A percentile compares a stretch with the other conserved stretches of the same genome.
Evolutionary conservation across 208 protist species (phyloP).

Genomic region (Crithidia expoeki): DNA sequence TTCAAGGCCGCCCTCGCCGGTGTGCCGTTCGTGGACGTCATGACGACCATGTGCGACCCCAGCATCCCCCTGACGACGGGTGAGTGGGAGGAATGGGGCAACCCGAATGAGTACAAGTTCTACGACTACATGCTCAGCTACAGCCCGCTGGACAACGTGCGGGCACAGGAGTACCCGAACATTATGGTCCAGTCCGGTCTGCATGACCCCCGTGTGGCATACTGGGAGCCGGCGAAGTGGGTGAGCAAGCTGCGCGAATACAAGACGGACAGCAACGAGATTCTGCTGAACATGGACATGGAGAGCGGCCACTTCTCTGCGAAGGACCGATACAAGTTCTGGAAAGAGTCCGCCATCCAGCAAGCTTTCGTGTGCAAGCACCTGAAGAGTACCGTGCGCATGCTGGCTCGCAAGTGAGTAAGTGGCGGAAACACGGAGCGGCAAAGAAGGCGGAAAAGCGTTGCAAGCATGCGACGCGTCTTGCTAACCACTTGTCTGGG

Average conservation of each 20-base stretch:
- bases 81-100: slow-evolving; percentile 96
- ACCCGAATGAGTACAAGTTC: slow-evolving; percentile 93
- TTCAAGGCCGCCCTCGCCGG: slow-evolving; percentile 83
- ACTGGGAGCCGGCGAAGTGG: slow-evolving; percentile 94
- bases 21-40: slow-evolving; percentile 95
- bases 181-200: slow-evolving; percentile 86
- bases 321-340: slow-evolving; percentile 91
- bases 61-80: slow-evolving; percentile 90
- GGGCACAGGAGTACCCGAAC: slow-evolving; percentile 83
- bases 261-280: slow-evolving; percentile 83
- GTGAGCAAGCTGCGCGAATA: slow-evolving; percentile 79
- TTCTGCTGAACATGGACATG: slow-evolving; percentile 90
- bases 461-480: too few species aligned
- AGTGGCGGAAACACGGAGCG: background rate
- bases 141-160: slow-evolving; percentile 93
- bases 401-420: slow-evolving; percentile 49
- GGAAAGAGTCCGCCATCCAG: slow-evolving; percentile 85
- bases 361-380: slow-evolving; percentile 92
- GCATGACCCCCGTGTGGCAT: slow-evolving; percentile 90
- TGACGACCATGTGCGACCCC: slow-evolving; percentile 94
- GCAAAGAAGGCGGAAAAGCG: background rate
- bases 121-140: slow-evolving; percentile 96
- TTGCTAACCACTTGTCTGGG: too few species aligned
- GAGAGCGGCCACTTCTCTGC: slow-evolving; percentile 91
- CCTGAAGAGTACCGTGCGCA: slow-evolving; percentile 64